Evolutionary conservation across 1,284 basidiomycete species (phyloP).

Genomic region (Ganoderma lucidum): DNA sequence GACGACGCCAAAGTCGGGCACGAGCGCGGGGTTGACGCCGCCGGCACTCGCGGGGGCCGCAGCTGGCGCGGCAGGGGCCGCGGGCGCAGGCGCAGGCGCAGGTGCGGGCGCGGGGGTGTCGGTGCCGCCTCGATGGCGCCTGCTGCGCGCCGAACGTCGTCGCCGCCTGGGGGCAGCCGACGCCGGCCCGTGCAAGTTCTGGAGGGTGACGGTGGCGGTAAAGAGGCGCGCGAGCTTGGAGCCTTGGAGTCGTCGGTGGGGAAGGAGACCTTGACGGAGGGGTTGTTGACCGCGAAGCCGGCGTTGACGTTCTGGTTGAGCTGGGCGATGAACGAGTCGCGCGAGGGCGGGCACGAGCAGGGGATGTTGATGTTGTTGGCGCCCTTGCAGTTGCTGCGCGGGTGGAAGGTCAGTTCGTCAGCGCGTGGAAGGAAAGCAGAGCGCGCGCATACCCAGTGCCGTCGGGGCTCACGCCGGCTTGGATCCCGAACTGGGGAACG

Average conservation of each 20-base stretch:
- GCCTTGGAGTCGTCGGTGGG: slow-evolving; percentile 62
- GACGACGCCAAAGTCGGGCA: slow-evolving; percentile 38
- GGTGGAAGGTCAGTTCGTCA: neutral
- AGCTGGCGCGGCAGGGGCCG: slow-evolving; percentile 18
- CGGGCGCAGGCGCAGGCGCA: neutral
- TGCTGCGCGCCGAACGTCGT: slow-evolving; percentile 45
- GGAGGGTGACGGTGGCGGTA: slow-evolving; percentile 45
- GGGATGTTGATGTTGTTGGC: slow-evolving; percentile 42
- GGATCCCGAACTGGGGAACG: slow-evolving; percentile 61
- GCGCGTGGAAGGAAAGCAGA: neutral
- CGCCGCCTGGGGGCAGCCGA: slow-evolving; percentile 46
- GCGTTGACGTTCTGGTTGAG: slow-evolving; percentile 66
- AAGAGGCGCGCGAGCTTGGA: slow-evolving; percentile 62
- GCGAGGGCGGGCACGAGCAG: slow-evolving; percentile 54
- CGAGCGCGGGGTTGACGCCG: slow-evolving; percentile 32
- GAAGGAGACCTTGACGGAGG: slow-evolving; percentile 60
- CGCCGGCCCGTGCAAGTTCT: slow-evolving; percentile 49
- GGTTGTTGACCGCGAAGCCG: slow-evolving; percentile 68
- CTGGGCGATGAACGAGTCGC: slow-evolving; percentile 47
- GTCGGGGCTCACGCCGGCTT: slow-evolving; percentile 59
- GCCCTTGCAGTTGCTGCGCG: slow-evolving; percentile 39
- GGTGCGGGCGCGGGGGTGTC: slow-evolving; percentile 21
- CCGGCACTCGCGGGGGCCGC: slow-evolving; percentile 2
- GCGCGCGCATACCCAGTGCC: slow-evolving; percentile 46
- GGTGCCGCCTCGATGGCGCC: slow-evolving; percentile 37